phyloP scores from a whole-genome alignment of 495 filamentous ascomycete genomes.

The Penicillium egyptiacum region DNA sequence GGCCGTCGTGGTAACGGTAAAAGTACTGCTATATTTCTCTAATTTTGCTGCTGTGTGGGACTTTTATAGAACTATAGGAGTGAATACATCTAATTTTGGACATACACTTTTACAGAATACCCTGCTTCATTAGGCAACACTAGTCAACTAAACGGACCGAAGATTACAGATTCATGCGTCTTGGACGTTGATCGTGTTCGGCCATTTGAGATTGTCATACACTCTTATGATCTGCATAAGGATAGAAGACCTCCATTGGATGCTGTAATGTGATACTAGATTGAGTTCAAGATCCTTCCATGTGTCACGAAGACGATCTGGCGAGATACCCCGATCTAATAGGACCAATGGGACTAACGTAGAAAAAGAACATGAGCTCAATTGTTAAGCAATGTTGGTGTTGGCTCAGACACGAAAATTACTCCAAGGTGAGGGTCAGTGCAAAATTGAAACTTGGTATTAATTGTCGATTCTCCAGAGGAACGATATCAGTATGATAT shows the following conservation, averaged over 20 bases:
- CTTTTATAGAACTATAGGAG: not conserved
- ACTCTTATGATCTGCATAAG: not conserved
- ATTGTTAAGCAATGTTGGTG: not conserved
- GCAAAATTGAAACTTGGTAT: slow-evolving; percentile 6
- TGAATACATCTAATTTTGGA: not conserved
- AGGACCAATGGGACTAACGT: not conserved
- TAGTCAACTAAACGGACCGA: not conserved
- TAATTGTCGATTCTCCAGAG: slow-evolving; percentile 17
- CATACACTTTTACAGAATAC: not conserved
- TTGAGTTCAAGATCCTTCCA: not conserved
- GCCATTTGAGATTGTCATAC: not conserved
- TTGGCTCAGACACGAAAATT: not conserved
- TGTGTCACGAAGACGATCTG: not conserved
- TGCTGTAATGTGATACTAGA: not conserved
- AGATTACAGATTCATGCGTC: not conserved
- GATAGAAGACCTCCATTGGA: not conserved
- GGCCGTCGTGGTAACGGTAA: not conserved
- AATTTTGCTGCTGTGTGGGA: not conserved
- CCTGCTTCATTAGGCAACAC: not conserved
- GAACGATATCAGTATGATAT: slow-evolving; percentile 17
- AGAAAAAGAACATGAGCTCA: not conserved
- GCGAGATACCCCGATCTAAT: not conserved
- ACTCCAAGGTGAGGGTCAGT: slow-evolving; percentile 4
- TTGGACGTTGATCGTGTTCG: not conserved
- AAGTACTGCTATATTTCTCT: not conserved